phyloP scores from a whole-genome alignment of 2,329 filamentous ascomycete species.

The Cryphonectria carpinicola region DNA sequence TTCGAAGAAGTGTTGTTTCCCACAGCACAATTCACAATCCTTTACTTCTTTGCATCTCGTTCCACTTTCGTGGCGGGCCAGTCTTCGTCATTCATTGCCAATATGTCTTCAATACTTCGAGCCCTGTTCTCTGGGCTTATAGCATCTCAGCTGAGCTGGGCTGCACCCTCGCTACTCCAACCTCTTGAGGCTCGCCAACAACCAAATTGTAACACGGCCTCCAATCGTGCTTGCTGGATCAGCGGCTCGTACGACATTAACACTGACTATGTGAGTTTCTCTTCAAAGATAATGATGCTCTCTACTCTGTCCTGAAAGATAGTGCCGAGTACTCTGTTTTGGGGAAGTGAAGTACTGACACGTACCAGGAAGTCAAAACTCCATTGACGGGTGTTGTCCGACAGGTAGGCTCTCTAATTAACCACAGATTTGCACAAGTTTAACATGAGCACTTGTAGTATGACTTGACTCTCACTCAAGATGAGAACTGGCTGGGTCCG shows the following conservation, averaged over 20 bases:
- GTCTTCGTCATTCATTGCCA: not conserved
- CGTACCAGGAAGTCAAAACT: constrained; percentile 28
- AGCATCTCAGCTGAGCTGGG: constrained; percentile 17
- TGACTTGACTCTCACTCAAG: constrained; percentile 35
- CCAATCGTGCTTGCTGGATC: constrained; percentile 37
- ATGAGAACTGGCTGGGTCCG: constrained; percentile 36
- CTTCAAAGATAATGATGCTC: not conserved
- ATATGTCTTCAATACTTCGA: constrained; percentile 16
- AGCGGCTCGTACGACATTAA: constrained; percentile 35
- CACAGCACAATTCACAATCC: not conserved
- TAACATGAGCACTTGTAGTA: constrained; percentile 30
- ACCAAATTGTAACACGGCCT: constrained; percentile 34
- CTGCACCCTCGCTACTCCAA: constrained; percentile 18
- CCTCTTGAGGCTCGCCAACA: constrained; percentile 19
- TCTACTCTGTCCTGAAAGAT: not conserved
- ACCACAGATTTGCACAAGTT: not conserved
- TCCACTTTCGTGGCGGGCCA: not conserved
- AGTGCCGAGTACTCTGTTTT: not conserved
- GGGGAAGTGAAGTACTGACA: not conserved
- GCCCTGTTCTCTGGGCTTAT: constrained; percentile 23
- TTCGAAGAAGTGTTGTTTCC: not conserved
- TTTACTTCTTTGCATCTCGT: not conserved
- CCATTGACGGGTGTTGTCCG: constrained; percentile 34
- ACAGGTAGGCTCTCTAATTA: constrained; percentile 22
- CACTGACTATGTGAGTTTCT: constrained; percentile 33